These are phyloP conservation scores for Ganoderma sinense DNA, from an alignment of 1,284 basidiomycete species.

Conservation along the genomic window DNA sequence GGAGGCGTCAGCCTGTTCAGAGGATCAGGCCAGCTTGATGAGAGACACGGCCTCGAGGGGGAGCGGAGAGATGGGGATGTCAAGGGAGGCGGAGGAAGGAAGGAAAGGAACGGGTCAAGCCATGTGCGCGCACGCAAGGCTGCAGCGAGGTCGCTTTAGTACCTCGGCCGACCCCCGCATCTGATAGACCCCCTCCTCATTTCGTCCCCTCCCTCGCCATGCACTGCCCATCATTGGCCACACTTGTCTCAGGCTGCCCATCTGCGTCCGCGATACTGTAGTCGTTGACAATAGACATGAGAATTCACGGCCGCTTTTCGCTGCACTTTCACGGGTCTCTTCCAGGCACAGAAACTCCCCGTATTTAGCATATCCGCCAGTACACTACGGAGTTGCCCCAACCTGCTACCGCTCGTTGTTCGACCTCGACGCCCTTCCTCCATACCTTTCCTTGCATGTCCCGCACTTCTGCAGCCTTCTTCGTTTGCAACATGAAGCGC, in stretches of 20 bases:
- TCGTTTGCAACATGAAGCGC: slow-evolving; percentile 63
- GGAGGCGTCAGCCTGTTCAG: slow-evolving; percentile 11
- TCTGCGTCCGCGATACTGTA: slow-evolving; percentile 3
- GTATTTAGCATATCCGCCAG: slow-evolving; percentile 65
- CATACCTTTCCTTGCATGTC: slow-evolving; percentile 74
- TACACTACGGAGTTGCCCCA: slow-evolving; percentile 75
- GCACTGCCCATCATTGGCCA: background rate
- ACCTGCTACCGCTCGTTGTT: slow-evolving; percentile 73
- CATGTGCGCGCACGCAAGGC: slow-evolving; percentile 24
- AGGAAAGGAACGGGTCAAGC: slow-evolving; percentile 17
- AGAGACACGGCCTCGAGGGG: slow-evolving; percentile 26
- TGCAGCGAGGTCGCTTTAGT: slow-evolving; percentile 24
- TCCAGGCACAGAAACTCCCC: background rate
- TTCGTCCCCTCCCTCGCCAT: slow-evolving; percentile 18
- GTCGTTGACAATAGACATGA: slow-evolving; percentile 26
- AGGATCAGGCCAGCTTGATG: slow-evolving; percentile 23
- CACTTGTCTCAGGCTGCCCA: slow-evolving; percentile 1
- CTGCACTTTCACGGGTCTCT: slow-evolving; percentile 10
- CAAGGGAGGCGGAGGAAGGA: slow-evolving; percentile 15
- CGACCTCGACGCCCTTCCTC: slow-evolving; percentile 70
- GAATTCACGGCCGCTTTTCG: slow-evolving; percentile 11
- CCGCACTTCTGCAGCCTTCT: slow-evolving; percentile 59
- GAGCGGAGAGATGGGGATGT: slow-evolving; percentile 16
- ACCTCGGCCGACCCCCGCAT: slow-evolving; percentile 14
- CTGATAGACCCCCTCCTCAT: slow-evolving; percentile 17